phyloP scores from a whole-genome alignment of 257 asterid genomes.

The Euphrasia confusa region DNA sequence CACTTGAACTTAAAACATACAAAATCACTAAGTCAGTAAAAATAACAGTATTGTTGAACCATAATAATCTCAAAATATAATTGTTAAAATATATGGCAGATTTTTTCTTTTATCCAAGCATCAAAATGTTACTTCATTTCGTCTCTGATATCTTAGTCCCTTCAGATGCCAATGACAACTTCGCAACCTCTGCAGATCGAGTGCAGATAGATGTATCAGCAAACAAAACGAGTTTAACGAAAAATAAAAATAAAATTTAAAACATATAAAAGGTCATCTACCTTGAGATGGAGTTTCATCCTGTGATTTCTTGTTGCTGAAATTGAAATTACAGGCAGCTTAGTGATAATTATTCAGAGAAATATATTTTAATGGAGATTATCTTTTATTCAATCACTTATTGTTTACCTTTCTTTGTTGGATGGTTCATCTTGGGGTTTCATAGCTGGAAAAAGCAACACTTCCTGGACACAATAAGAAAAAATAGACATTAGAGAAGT shows the following conservation, averaged over 20 bases:
- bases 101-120: background rate
- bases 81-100: background rate
- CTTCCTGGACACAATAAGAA: slow-evolving; percentile 49
- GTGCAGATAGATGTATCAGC: background rate
- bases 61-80: too few species aligned
- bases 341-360: background rate
- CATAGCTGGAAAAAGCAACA: slow-evolving; percentile 86
- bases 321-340: background rate
- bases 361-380: background rate
- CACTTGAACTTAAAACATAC: too few species aligned
- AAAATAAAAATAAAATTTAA: background rate
- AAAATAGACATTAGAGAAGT: background rate
- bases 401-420: slow-evolving; percentile 37
- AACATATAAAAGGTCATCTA: background rate
- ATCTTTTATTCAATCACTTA: background rate
- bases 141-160: background rate
- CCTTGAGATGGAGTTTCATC: slow-evolving; percentile 31
- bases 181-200: slow-evolving; percentile 21
- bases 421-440: slow-evolving; percentile 79
- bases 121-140: background rate
- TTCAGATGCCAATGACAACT: background rate
- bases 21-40: too few species aligned
- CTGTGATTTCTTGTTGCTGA: slow-evolving; percentile 29
- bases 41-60: background rate
- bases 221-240: background rate